Evolutionary conservation across 2,329 filamentous ascomycete species (phyloP).

Genomic region (Ciborinia camelliae): DNA sequence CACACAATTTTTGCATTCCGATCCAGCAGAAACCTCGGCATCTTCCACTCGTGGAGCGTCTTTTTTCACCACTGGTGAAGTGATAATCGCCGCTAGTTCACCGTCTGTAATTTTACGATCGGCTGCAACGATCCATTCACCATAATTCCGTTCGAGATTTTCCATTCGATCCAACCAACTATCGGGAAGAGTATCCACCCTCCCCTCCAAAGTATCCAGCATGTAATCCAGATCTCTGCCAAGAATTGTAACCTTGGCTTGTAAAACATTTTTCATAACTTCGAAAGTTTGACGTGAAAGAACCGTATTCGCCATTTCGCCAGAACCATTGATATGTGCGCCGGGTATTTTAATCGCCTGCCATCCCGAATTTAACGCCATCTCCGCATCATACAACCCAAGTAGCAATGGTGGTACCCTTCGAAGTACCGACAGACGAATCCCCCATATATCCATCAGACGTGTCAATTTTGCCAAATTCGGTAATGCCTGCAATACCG

Average conservation of each 20-base stretch:
- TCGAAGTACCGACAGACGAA: constrained; percentile 70
- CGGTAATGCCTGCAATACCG: constrained; percentile 84
- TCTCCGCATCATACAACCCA: constrained; percentile 63
- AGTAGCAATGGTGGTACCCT: constrained; percentile 67
- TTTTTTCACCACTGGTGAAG: constrained; percentile 27
- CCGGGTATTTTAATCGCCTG: constrained; percentile 48
- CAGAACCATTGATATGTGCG: constrained; percentile 18
- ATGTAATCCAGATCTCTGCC: constrained; percentile 77
- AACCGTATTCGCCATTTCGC: constrained; percentile 17
- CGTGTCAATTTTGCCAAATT: constrained; percentile 70
- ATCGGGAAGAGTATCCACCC: constrained; percentile 79
- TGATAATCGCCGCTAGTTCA: constrained; percentile 46
- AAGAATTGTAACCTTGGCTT: constrained; percentile 64
- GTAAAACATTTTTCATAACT: constrained; percentile 61
- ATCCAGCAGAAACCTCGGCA: constrained; percentile 1
- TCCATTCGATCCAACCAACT: constrained; percentile 87
- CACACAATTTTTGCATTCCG: neutral
- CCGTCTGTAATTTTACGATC: constrained; percentile 70
- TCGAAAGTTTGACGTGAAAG: constrained; percentile 45
- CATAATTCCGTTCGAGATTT: constrained; percentile 70
- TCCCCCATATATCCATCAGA: constrained; percentile 74
- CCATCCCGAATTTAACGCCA: constrained; percentile 65
- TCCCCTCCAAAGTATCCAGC: constrained; percentile 81
- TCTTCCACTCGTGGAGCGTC: constrained; percentile 30
- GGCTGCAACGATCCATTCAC: constrained; percentile 75